Percentiles rank a stretch among this genome's conserved stretches.
phyloP scores from a whole-genome alignment of 2,329 filamentous ascomycete species.

The Diaporthe sp. region DNA sequence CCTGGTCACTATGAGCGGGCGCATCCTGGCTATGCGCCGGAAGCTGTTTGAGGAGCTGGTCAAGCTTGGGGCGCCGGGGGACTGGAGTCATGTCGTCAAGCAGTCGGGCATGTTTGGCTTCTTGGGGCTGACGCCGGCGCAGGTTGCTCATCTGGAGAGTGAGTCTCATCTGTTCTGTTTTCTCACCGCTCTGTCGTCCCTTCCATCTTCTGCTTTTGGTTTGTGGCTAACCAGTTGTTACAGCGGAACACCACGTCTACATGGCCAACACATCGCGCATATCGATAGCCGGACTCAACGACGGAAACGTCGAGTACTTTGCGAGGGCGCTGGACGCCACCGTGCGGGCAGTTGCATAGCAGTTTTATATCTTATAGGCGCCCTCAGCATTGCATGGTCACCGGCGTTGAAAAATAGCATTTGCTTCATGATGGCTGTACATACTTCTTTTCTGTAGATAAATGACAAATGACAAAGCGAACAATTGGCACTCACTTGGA shows the following conservation, averaged over 20 bases:
- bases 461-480: neutral
- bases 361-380: neutral
- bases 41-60: conserved; percentile 50
- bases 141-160: conserved; percentile 55
- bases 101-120: conserved; percentile 57
- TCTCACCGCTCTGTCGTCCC: neutral
- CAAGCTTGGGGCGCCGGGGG: conserved; percentile 49
- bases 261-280: conserved; percentile 55
- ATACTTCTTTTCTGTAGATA: conserved; percentile 11
- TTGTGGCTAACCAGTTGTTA: conserved; percentile 24
- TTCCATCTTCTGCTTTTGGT: neutral
- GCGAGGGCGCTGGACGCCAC: conserved; percentile 43
- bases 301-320: conserved; percentile 50
- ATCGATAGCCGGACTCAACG: conserved; percentile 54
- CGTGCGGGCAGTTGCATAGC: conserved; percentile 24
- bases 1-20: conserved; percentile 51
- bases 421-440: neutral
- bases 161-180: conserved; percentile 16
- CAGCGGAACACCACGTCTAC: conserved; percentile 53
- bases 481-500: neutral
- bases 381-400: neutral
- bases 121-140: conserved; percentile 61
- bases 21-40: conserved; percentile 52
- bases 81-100: conserved; percentile 52
- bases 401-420: conserved; percentile 11